phyloP scores from a whole-genome alignment of 805 yeast genomes.

The Schwanniomyces pseudopolymorphus region DNA sequence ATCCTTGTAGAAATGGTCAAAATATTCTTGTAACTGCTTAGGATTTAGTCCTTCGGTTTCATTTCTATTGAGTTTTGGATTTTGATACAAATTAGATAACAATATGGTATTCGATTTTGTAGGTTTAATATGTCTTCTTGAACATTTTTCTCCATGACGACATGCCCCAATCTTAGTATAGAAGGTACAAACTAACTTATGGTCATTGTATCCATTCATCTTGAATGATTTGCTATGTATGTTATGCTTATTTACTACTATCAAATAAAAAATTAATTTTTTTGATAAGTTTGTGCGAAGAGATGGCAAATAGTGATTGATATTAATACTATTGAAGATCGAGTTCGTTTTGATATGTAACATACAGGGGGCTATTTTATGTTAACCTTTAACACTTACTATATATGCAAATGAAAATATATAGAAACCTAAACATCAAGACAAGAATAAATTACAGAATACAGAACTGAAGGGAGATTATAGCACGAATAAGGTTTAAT shows the following conservation, averaged over 20 bases:
- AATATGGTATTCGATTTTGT: slow-evolving; percentile 61
- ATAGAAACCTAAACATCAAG: background rate
- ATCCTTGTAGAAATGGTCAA: slow-evolving; percentile 70
- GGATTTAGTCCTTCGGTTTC: slow-evolving; percentile 30
- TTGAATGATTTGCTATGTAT: background rate
- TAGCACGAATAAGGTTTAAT: background rate
- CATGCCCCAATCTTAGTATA: slow-evolving; percentile 88
- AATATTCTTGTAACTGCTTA: slow-evolving; percentile 42
- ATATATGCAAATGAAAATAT: no score
- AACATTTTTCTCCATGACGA: slow-evolving; percentile 87
- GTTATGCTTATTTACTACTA: background rate
- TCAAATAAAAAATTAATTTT: background rate
- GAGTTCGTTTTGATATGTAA: no score
- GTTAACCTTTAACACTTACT: no score
- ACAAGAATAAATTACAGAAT: background rate
- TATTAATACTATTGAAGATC: no score
- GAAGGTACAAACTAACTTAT: slow-evolving; percentile 47
- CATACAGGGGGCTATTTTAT: no score
- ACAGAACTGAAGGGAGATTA: background rate
- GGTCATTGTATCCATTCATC: slow-evolving; percentile 4
- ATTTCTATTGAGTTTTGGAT: slow-evolving; percentile 48
- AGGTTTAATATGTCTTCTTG: slow-evolving; percentile 71
- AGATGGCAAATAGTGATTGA: background rate
- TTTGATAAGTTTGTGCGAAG: background rate
- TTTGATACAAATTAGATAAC: slow-evolving; percentile 62